Percentiles rank a stretch among this genome's conserved stretches.
Conservation (phyloP, 345 rosid genomes). For the Kandelia obovata region DNA sequence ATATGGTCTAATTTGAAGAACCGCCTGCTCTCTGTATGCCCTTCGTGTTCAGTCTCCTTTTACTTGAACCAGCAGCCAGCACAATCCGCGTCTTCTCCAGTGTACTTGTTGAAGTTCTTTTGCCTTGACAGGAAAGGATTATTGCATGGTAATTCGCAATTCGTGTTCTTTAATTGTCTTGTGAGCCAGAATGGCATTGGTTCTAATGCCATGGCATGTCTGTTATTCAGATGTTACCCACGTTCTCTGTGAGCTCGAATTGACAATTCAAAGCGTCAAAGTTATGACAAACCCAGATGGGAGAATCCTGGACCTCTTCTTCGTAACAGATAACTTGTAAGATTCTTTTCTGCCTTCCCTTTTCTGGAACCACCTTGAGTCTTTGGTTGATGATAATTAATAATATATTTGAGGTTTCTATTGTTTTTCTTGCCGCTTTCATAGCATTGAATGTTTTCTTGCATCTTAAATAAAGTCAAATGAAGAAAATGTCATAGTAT, state of each 20-base stretch:
- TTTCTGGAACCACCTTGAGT: not conserved
- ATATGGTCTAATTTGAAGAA: conserved; percentile 75
- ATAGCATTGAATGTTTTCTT: no score
- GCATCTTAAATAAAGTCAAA: no score
- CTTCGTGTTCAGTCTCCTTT: conserved; percentile 46
- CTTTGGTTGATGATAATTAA: not conserved
- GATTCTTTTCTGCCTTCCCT: conserved; percentile 12
- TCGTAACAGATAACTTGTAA: conserved; percentile 74
- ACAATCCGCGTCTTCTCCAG: conserved; percentile 37
- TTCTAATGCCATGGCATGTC: conserved; percentile 19
- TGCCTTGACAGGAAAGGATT: conserved; percentile 61
- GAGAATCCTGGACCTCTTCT: conserved; percentile 80
- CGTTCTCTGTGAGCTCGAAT: conserved; percentile 77
- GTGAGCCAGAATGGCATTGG: not conserved
- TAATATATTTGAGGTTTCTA: not conserved
- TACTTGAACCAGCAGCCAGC: conserved; percentile 38
- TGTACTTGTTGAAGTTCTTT: conserved; percentile 70
- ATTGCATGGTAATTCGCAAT: conserved; percentile 54
- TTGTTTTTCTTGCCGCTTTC: not conserved
- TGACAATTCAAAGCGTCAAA: conserved; percentile 78
- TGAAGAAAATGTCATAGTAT: not conserved
- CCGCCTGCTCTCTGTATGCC: conserved; percentile 66
- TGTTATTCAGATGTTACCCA: conserved; percentile 64
- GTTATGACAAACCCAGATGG: conserved; percentile 81
- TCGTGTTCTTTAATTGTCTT: not conserved